These are phyloP conservation scores for Ampelocalamus luodianensis DNA, from an alignment of 176 grass and related monocot genomes.

Conservation along the genomic window DNA sequence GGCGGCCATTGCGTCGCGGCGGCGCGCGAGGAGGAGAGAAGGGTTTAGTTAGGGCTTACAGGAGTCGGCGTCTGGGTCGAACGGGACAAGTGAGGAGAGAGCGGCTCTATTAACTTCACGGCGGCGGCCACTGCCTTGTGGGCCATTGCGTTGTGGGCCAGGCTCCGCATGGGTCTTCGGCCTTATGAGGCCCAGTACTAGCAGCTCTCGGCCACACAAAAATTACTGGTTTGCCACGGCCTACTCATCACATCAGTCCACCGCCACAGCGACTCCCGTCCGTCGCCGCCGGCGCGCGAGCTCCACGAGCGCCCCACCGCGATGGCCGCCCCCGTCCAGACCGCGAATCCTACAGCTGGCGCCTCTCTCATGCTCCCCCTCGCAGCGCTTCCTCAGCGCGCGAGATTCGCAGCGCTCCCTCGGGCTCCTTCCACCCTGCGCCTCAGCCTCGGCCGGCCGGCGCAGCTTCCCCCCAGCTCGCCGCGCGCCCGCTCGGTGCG, in stretches of 20 bases:
- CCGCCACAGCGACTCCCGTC: constrained; percentile 29
- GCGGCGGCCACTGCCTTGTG: too few relatives aligned
- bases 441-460: constrained; percentile 19
- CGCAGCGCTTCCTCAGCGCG: not conserved
- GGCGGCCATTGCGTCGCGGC: constrained; percentile 57
- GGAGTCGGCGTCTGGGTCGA: not conserved
- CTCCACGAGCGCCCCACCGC: constrained; percentile 35
- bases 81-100: not conserved
- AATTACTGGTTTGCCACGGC: constrained; percentile 26
- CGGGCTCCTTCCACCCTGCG: not conserved
- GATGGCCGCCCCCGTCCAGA: constrained; percentile 51
- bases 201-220: constrained; percentile 4
- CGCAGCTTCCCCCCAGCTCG: not conserved
- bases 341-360: constrained; percentile 1
- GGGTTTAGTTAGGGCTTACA: constrained; percentile 67
- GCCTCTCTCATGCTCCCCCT: not conserved
- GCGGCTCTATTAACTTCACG: not conserved
- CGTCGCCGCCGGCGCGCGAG: constrained; percentile 44
- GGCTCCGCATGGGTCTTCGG: not conserved
- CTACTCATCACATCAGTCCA: not conserved
- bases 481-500: constrained; percentile 44
- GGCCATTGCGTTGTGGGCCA: not conserved
- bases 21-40: not conserved
- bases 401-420: not conserved
- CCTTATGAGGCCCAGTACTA: not conserved